These are phyloP conservation scores for Beauveria australis DNA, from an alignment of 2,329 filamentous ascomycete species.

Conservation along the genomic window DNA sequence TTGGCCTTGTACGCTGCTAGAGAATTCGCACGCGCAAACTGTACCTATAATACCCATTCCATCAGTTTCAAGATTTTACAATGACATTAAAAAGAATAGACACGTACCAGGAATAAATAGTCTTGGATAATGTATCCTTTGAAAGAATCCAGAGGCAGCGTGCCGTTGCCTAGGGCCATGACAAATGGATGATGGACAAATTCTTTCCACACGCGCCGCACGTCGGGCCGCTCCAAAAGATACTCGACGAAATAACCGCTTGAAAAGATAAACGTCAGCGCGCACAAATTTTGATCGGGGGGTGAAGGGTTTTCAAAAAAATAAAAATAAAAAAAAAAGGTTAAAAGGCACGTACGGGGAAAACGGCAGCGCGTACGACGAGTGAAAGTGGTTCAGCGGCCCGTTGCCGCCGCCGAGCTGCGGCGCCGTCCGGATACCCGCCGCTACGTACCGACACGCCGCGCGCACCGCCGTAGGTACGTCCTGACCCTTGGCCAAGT, in stretches of 20 bases:
- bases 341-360: conserved; percentile 42
- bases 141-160: conserved; percentile 67
- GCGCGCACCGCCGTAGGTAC: conserved; percentile 53
- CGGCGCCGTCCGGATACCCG: conserved; percentile 57
- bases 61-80: background rate
- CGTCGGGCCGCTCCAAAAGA: conserved; percentile 64
- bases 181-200: conserved; percentile 83
- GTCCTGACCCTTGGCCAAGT: conserved; percentile 51
- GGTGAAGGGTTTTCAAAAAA: too few relatives aligned
- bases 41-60: conserved; percentile 44
- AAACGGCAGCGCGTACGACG: conserved; percentile 59
- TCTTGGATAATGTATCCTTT: conserved; percentile 88
- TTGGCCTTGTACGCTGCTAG: conserved; percentile 80
- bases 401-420: conserved; percentile 59
- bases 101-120: conserved; percentile 72
- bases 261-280: background rate
- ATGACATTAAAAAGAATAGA: background rate
- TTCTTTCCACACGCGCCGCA: conserved; percentile 63
- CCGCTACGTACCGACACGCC: conserved; percentile 65
- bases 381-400: conserved; percentile 74
- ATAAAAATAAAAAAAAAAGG: too few relatives aligned
- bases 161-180: conserved; percentile 64
- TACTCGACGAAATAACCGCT: conserved; percentile 79
- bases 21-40: conserved; percentile 81
- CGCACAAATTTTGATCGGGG: background rate